Evolutionary conservation across 768 basidiomycete species (phyloP).

Genomic region (Leccinum ochraceum): DNA sequence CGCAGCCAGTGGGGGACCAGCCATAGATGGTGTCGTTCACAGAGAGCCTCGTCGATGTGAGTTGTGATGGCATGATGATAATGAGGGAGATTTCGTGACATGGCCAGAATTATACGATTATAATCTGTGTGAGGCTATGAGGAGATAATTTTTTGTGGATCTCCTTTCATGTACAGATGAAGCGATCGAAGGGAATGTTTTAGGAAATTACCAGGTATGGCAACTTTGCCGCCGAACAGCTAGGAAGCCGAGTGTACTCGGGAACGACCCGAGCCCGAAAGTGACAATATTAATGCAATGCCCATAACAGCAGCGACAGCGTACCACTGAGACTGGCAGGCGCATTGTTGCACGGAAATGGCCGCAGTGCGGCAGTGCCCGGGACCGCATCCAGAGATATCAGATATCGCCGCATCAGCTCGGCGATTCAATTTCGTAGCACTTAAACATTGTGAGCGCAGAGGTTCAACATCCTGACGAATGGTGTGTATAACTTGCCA

Average conservation of each 20-base stretch:
- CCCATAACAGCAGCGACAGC: conserved; percentile 3
- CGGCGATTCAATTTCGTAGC: background rate
- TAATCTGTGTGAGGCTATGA: background rate
- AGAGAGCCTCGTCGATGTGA: conserved; percentile 11
- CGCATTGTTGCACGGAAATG: conserved; percentile 13
- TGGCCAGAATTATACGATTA: background rate
- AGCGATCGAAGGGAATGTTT: background rate
- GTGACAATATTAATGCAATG: background rate
- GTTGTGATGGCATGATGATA: background rate
- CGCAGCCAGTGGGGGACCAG: conserved; percentile 31
- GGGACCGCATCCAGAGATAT: too few relatives aligned
- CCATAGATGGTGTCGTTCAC: conserved; percentile 19
- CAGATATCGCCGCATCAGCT: background rate
- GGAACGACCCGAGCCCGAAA: background rate
- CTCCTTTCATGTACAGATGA: background rate
- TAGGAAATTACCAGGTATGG: conserved; percentile 7
- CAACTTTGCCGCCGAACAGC: conserved; percentile 12
- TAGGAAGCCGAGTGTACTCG: background rate
- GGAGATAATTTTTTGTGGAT: background rate
- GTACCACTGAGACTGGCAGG: background rate
- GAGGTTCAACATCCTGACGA: background rate
- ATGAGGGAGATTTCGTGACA: background rate
- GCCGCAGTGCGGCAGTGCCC: too few relatives aligned
- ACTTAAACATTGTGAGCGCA: background rate
- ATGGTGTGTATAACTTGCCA: background rate